phyloP scores from a whole-genome alignment of 2,329 filamentous ascomycete genomes.

The Fusarium sp. region DNA sequence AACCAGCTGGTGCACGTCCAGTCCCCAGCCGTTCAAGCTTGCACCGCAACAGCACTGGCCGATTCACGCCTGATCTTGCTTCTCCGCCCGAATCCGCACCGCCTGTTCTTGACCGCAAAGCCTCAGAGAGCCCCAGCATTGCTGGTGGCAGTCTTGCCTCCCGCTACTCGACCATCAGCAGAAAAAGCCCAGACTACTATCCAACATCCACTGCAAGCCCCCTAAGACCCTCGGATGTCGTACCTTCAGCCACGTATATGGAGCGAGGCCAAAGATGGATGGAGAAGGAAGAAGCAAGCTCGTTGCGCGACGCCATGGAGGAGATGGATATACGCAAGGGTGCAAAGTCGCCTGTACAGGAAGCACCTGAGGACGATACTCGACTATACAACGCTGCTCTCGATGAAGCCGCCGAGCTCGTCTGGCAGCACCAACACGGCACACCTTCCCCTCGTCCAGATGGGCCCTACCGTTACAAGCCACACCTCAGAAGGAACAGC shows the following conservation, averaged over 20 bases:
- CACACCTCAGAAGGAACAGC: slow-evolving; percentile 77
- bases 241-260: slow-evolving; percentile 76
- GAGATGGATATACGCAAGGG: slow-evolving; percentile 72
- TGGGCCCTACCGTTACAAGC: slow-evolving; percentile 75
- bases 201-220: slow-evolving; percentile 58
- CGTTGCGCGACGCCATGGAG: slow-evolving; percentile 78
- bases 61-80: slow-evolving; percentile 50
- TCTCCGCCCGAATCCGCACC: slow-evolving; percentile 46
- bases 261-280: slow-evolving; percentile 82
- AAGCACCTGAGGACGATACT: slow-evolving; percentile 65
- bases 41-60: slow-evolving; percentile 48
- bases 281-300: slow-evolving; percentile 81
- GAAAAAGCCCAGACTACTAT: slow-evolving; percentile 65
- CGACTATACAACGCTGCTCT: slow-evolving; percentile 78
- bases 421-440: slow-evolving; percentile 79
- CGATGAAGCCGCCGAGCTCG: slow-evolving; percentile 81
- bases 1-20: slow-evolving; percentile 57
- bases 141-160: slow-evolving; percentile 61
- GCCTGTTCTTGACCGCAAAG: slow-evolving; percentile 45
- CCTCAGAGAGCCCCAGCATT: slow-evolving; percentile 56
- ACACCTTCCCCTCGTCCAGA: slow-evolving; percentile 66
- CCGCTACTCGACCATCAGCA: slow-evolving; percentile 62
- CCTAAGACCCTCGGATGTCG: slow-evolving; percentile 70
- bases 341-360: slow-evolving; percentile 43
- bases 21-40: slow-evolving; percentile 47